Conservation (phyloP, 768 basidiomycete species). For the Scleroderma bovista region DNA sequence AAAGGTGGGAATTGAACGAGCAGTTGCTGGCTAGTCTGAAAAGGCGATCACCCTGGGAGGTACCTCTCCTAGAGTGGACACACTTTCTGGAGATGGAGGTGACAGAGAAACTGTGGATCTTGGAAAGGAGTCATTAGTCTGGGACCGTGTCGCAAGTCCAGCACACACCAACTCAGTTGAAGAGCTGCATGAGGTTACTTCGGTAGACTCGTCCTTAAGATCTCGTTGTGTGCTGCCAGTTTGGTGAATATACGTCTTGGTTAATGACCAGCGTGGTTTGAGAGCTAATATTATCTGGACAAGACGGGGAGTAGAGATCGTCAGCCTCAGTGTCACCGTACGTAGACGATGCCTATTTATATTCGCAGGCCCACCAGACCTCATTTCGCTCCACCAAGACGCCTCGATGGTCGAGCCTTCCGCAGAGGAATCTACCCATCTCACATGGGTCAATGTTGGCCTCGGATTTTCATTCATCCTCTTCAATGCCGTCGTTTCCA, state of each 20-base stretch:
- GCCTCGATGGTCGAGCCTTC: conserved; percentile 28
- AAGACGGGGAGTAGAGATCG: no score
- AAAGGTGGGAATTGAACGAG: conserved; percentile 29
- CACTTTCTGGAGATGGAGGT: conserved; percentile 33
- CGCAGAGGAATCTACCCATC: conserved; percentile 16
- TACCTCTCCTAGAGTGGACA: conserved; percentile 19
- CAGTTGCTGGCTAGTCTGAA: conserved; percentile 13
- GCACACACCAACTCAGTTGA: no score
- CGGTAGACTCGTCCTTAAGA: no score
- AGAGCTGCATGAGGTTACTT: no score
- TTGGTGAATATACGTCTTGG: no score
- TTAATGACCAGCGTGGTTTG: no score
- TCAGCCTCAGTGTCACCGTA: no score
- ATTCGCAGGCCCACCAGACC: no score
- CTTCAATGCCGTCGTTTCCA: conserved; percentile 65
- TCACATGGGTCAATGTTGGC: conserved; percentile 71
- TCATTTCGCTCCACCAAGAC: not conserved
- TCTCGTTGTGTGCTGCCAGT: no score
- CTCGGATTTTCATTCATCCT: conserved; percentile 72
- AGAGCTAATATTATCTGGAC: no score
- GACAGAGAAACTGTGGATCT: conserved; percentile 43
- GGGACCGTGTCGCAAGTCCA: no score
- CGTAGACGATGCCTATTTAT: no score
- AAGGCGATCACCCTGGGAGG: conserved; percentile 16
- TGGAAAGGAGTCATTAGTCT: conserved; percentile 28